A percentile compares a stretch with the other conserved stretches of the same genome.
phyloP scores from a whole-genome alignment of 371 early-diverging fungal genomes.

The Mucor ambiguus region DNA sequence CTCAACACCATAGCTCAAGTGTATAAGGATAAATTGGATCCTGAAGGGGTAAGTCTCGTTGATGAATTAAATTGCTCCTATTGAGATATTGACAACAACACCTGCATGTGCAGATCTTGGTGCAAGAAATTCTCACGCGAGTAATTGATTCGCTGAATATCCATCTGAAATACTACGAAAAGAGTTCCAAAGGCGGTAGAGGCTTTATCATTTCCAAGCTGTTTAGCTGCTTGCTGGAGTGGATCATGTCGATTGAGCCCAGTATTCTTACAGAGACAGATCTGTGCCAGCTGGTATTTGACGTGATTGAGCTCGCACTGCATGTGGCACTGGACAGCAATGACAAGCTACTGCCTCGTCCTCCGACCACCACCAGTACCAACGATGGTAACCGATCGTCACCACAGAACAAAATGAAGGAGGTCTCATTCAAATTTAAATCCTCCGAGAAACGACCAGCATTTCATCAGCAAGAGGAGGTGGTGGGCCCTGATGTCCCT shows the following conservation, averaged over 20 bases:
- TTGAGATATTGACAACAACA: background rate
- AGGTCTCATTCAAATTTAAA: slow-evolving; percentile 48
- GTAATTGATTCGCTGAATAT: slow-evolving; percentile 71
- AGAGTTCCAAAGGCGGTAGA: slow-evolving; percentile 43
- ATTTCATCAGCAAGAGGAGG: slow-evolving; percentile 28
- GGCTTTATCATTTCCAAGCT: slow-evolving; percentile 65
- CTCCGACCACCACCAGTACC: background rate
- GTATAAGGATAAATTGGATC: slow-evolving; percentile 55
- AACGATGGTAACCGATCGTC: background rate
- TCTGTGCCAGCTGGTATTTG: slow-evolving; percentile 70
- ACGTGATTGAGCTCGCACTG: slow-evolving; percentile 68
- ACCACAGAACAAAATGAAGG: slow-evolving; percentile 30
- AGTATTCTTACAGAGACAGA: slow-evolving; percentile 65
- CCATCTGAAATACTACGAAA: slow-evolving; percentile 63
- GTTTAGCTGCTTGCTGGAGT: slow-evolving; percentile 73
- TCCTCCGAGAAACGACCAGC: slow-evolving; percentile 42
- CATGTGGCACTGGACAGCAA: slow-evolving; percentile 31
- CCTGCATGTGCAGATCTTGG: slow-evolving; percentile 41
- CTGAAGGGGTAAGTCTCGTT: slow-evolving; percentile 54
- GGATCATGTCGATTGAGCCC: slow-evolving; percentile 75
- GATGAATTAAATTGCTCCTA: background rate
- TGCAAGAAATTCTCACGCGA: slow-evolving; percentile 67
- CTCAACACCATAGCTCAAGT: slow-evolving; percentile 68
- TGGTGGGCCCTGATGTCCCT: slow-evolving; percentile 21
- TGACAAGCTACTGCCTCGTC: slow-evolving; percentile 16